phyloP scores from a whole-genome alignment of 164 flowering plant species.

The Amborella trichopoda region DNA sequence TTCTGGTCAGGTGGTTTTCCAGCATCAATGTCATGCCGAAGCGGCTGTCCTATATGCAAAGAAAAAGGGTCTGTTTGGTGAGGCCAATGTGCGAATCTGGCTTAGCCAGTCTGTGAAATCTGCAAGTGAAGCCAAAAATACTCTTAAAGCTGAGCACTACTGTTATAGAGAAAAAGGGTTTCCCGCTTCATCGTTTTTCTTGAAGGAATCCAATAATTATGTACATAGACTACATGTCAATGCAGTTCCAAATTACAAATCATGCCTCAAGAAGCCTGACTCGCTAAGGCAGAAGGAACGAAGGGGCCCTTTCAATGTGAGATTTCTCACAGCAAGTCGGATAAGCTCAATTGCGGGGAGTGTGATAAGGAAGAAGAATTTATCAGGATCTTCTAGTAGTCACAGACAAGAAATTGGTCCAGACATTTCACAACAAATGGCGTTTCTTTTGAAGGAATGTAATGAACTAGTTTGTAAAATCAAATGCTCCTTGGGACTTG shows the following conservation, averaged over 20 bases:
- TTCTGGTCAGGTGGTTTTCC: slow-evolving; percentile 20
- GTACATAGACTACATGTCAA: neutral
- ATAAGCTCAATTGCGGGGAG: neutral
- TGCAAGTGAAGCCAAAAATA: slow-evolving; percentile 1
- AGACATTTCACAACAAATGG: slow-evolving; percentile 6
- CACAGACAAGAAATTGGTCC: slow-evolving; percentile 1
- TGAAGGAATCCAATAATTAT: neutral
- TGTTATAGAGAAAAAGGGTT: too few relatives aligned
- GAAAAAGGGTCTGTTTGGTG: slow-evolving; percentile 9
- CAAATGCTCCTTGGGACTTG: slow-evolving; percentile 3
- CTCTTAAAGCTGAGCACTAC: too few relatives aligned
- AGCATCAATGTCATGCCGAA: slow-evolving; percentile 13
- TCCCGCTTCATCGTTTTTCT: slow-evolving; percentile 1
- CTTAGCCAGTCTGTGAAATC: slow-evolving; percentile 9
- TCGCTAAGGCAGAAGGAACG: neutral
- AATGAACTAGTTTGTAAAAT: slow-evolving; percentile 4
- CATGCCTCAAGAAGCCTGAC: slow-evolving; percentile 11
- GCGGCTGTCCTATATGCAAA: slow-evolving; percentile 18
- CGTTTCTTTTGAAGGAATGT: slow-evolving; percentile 12
- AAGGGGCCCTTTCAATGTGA: slow-evolving; percentile 6
- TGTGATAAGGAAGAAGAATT: neutral
- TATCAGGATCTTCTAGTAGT: slow-evolving; percentile 1
- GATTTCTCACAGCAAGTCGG: slow-evolving; percentile 4
- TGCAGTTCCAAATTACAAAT: slow-evolving; percentile 7
- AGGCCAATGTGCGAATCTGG: slow-evolving; percentile 17